Base-by-base conservation (phyloP, 2,329 filamentous ascomycete genomes). In the Diaporthe humulicola region DNA sequence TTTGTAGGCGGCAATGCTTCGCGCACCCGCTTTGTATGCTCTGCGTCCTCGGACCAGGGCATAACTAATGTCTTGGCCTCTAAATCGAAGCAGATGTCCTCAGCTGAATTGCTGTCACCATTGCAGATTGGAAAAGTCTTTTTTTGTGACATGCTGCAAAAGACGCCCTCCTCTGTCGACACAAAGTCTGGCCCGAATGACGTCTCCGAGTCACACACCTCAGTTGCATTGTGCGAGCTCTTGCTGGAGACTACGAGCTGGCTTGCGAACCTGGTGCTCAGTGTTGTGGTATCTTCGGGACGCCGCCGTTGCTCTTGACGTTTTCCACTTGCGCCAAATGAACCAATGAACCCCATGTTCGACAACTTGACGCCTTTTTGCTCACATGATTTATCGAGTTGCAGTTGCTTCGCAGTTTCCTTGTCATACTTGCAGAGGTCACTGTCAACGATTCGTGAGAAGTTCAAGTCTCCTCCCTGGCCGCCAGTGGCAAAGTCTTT, bases 81-180 rank as follows among this genome's bases (percentile, higher is more conserved):
- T 7, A 61, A 42, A 19, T 61, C 38, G 14, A 61, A 61, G 36
- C 58, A 61, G 14, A 36, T 25, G 15, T 22, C 38, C 1, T 22
- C 10, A 9, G 4, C 2, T 15, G 58, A 8, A 9, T 17, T n/a
- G 8, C 58, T 10, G 14, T 61, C 38, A 4, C 6, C 36, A 19
- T n/a, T 15, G 15, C 58, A 61, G 8, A 61, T 40, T 17, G 58
- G 58, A 12, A 61, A 61, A 3, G n/a, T 61, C 38, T 61, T 61
- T 15, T 61, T 61, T n/a, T 61, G 58, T n/a, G 58, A 61, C 58
- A 61, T 61, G 58, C 58, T 61, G 36, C 58, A 61, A 28, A 61
- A 61, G 7, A 61, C 36, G n/a, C 58, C 58, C 38, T 61, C 58
- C 58, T 61, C 58, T 2, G 38, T 61, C 36, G 58, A 61, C 7